Base-by-base conservation (phyloP, 1,284 basidiomycete genomes). In the Rhodotorula sp. region DNA sequence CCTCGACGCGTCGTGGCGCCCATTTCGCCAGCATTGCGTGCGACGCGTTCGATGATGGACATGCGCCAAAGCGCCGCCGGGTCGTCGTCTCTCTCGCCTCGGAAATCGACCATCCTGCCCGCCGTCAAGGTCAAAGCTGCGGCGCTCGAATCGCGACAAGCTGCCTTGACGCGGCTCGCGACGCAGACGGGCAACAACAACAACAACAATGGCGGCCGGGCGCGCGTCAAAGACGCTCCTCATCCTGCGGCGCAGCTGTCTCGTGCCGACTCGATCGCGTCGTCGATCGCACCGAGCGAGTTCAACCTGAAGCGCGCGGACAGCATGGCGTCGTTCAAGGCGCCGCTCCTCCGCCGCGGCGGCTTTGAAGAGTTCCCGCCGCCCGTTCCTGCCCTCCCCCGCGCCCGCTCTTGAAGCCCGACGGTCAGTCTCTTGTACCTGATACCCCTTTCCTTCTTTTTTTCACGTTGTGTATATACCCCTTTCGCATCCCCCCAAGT, bases 251-350 rank as follows among this genome's bases (percentile, higher is more conserved):
- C 26, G 26, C 62, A 59, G 26, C 69, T 75, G 52, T 55, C 67
- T 10, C 64, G 71, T 12, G 67, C 66, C 21, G 68, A 72, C 62
- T 70, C 70, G 57, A 49, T 69, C 52, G 64, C 68, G 1, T 48
- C 58, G 23, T 68, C 69, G 31, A n/a, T 62, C 16, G 48, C 59
- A 49, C 58, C 61, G 47, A 75, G 73, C 60, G 73, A 75, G 28
- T 49, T 64, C n/a, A 71, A 65, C 48, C 26, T 73, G 49, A 60
- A 47, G 19, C 38, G 72, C 14, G 70, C 66, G 19, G 70, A 73
- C 59, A 70, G 67, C 52, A 56, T 73, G 48, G 68, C 64, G 4
- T 67, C 64, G 26, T 76, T 76, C 72, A 74, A 76, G 54, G 74
- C 74, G 21, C 74, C 74, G 21, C 26, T 76, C 31, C 50, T 76